Evolutionary conservation across 2,329 filamentous ascomycete genomes (phyloP), one percentile per base, ranked within the genome.

Genomic region (Phialophora tarda): DNA sequence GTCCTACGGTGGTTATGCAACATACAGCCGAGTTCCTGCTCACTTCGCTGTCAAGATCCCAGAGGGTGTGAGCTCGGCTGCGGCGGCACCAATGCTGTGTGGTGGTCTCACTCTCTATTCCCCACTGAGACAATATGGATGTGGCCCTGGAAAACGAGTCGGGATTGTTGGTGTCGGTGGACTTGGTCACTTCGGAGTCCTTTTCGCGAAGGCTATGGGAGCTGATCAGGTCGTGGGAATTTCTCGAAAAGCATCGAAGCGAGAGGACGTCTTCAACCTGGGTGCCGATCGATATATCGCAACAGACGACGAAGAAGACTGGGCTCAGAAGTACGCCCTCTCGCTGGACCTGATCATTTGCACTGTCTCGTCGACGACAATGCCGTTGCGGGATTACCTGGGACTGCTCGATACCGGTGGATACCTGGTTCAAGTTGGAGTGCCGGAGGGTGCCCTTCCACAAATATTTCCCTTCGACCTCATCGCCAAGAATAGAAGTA

Each of bases 71-170:
- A 3, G 28, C 1, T 81, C 78, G 26, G 81, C 79, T 4, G 80
- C 83, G 61, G 85, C 84, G 1, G 85, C 90, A 1, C 91, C 91
- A 1, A 86, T 94, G 80, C 82, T 94, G 4, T 94, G 91, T 74
- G 91, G 88, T 1, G 91, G 92, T 1, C 83, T 94, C 60, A 95
- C 91, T 0, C 85, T 89, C 0, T 95, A 86, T 75, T 85, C 85
- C 4, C 91, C 91, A 0, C 78, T 95, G 17, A 84, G 84, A 58
- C 84, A 88, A 30, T 87, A 90, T 41, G 86, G 86, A 1, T 84
- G 86, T 38, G 91, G 91, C 0, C 88, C 89, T 0, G 91, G 90
- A 4, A 91, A 90, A 76, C 82, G 79, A 3, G 89, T 94, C 0
- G 91, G 87, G 0, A 85, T 94, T 61, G 81, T 92, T 12, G 90